Evolutionary conservation across 495 filamentous ascomycete genomes (phyloP), one percentile per base, ranked within the genome.

Genomic region (Evansstolkia leycettana): DNA sequence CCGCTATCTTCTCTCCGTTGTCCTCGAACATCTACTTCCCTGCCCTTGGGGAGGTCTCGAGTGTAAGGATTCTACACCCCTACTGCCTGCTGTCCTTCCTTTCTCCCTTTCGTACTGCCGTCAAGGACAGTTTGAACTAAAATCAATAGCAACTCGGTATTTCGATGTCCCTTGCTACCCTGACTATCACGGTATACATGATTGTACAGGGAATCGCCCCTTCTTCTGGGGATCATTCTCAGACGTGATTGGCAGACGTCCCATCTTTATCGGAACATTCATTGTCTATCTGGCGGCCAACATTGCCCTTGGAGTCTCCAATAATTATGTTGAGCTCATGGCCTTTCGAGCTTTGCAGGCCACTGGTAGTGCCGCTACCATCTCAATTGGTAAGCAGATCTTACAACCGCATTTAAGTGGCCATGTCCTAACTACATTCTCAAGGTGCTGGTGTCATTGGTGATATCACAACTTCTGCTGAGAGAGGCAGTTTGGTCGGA

Each of bases 11-110:
- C 42, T 84, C 80, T 0, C 80, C 81, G 2, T 65, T 85, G 33
- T 82, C 78, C 0, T 78, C 78, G 13, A 84, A 82, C 45, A 84
- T 86, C 28, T 90, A 90, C 52, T 85, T 86, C 40, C 82, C 82
- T 3, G 76, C 78, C 2, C 59, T 89, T 14, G 52, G 48, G 6
- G 43, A 38, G 2, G 51, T 63, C 11, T 57, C 59, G 14, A 41
- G 35, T 29, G 59, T 60, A 3, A 35, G 50, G 12, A 14, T 7
- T 20, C 7, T 12, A 1, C 3, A n/a, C 16, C 20, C 14, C 14
- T 27, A 13, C 29, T 26, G 15, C 33, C 37, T 12, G 41, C 20
- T 8, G 11, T 28, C n/a, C 4, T 24, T n/a, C 20, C 20, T 5
- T 5, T 5, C 20, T 9, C 20, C 20, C 20, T 23, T 23, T 23